Conservation (phyloP, 2,329 filamentous ascomycete genomes). For the Talaromyces funiculosus region DNA sequence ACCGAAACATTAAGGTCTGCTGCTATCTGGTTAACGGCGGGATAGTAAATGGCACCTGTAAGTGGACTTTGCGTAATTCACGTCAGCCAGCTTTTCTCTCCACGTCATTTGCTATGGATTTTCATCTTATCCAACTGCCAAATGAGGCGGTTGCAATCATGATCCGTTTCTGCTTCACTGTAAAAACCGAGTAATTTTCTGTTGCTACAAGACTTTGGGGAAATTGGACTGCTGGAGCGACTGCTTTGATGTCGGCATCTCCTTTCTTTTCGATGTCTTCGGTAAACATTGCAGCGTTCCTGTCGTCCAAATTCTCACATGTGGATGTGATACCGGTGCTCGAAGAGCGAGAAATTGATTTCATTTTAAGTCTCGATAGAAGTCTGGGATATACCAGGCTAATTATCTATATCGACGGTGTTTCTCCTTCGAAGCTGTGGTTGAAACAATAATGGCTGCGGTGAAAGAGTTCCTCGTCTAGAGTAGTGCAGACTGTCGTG, state of each 20-base stretch:
- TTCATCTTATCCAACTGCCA: slow-evolving; percentile 4
- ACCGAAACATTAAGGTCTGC: neutral
- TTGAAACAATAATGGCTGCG: too few relatives aligned
- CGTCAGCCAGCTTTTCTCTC: neutral
- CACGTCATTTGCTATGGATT: too few relatives aligned
- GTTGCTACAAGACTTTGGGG: neutral
- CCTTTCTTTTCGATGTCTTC: neutral
- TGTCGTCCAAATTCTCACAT: too few relatives aligned
- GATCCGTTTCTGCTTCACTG: neutral
- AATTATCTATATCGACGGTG: too few relatives aligned
- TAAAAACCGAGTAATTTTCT: slow-evolving; percentile 1
- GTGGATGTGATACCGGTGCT: too few relatives aligned
- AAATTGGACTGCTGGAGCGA: neutral
- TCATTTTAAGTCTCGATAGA: too few relatives aligned
- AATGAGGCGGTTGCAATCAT: slow-evolving; percentile 3
- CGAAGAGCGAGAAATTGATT: too few relatives aligned
- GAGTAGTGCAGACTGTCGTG: too few relatives aligned
- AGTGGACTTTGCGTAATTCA: neutral
- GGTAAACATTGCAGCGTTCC: neutral
- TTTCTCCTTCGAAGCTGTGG: too few relatives aligned
- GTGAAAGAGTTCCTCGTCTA: too few relatives aligned
- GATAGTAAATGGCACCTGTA: neutral
- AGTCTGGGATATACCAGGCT: too few relatives aligned
- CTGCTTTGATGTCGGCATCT: neutral
- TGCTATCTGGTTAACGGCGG: neutral